Base-by-base conservation (phyloP, 1,284 basidiomycete species). In the Waitea zeae region DNA sequence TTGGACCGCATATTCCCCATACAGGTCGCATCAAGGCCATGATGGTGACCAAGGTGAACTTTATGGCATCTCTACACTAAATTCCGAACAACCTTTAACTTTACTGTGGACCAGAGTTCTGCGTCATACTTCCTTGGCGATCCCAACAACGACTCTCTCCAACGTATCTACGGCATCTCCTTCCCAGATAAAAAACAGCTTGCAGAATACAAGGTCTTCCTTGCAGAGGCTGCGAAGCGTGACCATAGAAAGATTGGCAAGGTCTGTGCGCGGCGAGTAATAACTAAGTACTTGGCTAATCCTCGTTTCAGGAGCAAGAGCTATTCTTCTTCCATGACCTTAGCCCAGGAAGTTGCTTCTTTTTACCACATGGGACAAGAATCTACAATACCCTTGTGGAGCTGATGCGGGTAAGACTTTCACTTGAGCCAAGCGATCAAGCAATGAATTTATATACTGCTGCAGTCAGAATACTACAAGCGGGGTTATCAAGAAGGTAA, bases 81-180 rank as follows among this genome's bases (percentile, higher is more conserved):
- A 12, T 31, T 3, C 20, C 34, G 11, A 30, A n/a, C 31, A 13
- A 26, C 26, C 20, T 13, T 35, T 34, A 39, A 32, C 36, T 36
- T 18, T n/a, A n/a, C n/a, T n/a, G 32, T 20, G 14, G 32, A 4
- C 13, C 41, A 92, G 83, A 96, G 88, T 61, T 98, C 93, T 29
- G 86, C 93, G 0, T 97, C 90, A 3, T 99, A 97, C 62, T 99
- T 98, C 75, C 72, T 98, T 15, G 93, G 90, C 35, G 88, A 97
- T 52, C 67, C 82, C 35, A 80, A 71, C 50, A 97, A 97, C 53
- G 95, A 97, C 51, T 88, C 88, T 3, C 67, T 99, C 37, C 95
- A 98, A 56, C 82, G 95, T 34, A 76, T 99, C 41, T 99, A 98
- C 56, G 95, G 95, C 39, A 92, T 99, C 53, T 96, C 93, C 3